Evolutionary conservation across 2,329 filamentous ascomycete genomes (phyloP), one percentile per base, ranked within the genome.

Genomic region (Bipolaris zeicola): DNA sequence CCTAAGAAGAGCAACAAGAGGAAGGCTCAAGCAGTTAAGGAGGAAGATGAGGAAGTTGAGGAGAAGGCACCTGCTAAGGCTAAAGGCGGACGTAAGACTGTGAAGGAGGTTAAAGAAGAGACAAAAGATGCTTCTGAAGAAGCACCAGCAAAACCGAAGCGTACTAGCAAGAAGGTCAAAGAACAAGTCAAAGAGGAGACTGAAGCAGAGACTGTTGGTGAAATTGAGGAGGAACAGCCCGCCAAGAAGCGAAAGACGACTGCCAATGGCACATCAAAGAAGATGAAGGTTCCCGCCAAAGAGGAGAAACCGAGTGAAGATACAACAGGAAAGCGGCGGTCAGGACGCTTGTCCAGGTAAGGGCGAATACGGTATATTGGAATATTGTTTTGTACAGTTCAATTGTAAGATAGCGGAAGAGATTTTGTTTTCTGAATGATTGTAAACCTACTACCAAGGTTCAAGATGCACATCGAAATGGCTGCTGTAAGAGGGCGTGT

Each of bases 1-100:
- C 62, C 60, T 20, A 72, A 73, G 62, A 76, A 73, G 55, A 66
- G 64, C 7, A 63, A 58, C 6, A 79, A 78, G 59, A 66, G 73
- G 37, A 79, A 75, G 64, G 60, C 54, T 10, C 66, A 73, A 50
- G 38, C 54, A 28, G 58, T 65, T 3, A 61, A 70, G 54, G 62
- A 69, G 33, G 59, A 71, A 37, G 60, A 68, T 11, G 57, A 63
- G 10, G 64, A 69, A 45, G 47, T 16, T 43, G 45, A 55, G 39
- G 52, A 54, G 42, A 52, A 61, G 28, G 41, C 46, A n/a, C 46
- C 62, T 8, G 50, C 52, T 24, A 61, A 65, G 46, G 52, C 66
- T 6, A 71, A 66, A 43, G 57, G 64, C 44, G 66, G 61, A 47
- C 56, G 59, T 14, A 71, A 69, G 56, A 68, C 65, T 34, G 48